Percentiles rank a stretch among this genome's conserved stretches.
phyloP scores from a whole-genome alignment of 805 yeast genomes.

The Tetrapisispora namnaoensis region DNA sequence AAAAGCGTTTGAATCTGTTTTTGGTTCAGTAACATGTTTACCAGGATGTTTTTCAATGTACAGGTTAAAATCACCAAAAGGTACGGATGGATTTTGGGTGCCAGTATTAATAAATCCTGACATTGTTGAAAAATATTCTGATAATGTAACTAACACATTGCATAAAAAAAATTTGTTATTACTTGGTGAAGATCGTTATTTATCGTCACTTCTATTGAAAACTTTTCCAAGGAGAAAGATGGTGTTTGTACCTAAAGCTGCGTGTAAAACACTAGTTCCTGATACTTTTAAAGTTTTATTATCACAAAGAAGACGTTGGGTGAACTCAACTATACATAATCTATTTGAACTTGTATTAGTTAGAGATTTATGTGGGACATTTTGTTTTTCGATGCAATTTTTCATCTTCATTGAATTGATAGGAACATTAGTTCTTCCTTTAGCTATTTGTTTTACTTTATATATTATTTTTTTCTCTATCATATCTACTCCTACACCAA shows the following conservation, averaged over 20 bases:
- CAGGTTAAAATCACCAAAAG: slow-evolving; percentile 83
- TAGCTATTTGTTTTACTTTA: slow-evolving; percentile 76
- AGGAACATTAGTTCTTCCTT: slow-evolving; percentile 83
- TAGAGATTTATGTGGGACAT: slow-evolving; percentile 85
- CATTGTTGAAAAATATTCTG: slow-evolving; percentile 83
- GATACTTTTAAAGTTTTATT: slow-evolving; percentile 65
- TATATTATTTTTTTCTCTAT: slow-evolving; percentile 69
- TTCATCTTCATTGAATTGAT: slow-evolving; percentile 72
- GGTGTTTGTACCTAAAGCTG: slow-evolving; percentile 81
- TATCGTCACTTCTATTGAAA: slow-evolving; percentile 74
- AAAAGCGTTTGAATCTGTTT: slow-evolving; percentile 86
- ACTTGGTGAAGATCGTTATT: slow-evolving; percentile 83
- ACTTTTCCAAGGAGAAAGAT: slow-evolving; percentile 87
- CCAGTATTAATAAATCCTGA: slow-evolving; percentile 90
- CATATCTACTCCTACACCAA: slow-evolving; percentile 66
- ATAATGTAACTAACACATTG: slow-evolving; percentile 70
- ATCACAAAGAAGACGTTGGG: slow-evolving; percentile 95
- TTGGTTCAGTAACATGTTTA: slow-evolving; percentile 89
- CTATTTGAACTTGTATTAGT: slow-evolving; percentile 78
- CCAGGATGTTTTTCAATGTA: slow-evolving; percentile 95
- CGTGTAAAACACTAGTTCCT: slow-evolving; percentile 85
- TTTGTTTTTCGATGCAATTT: slow-evolving; percentile 92
- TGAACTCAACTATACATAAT: slow-evolving; percentile 88
- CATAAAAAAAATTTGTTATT: slow-evolving; percentile 78
- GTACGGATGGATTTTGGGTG: slow-evolving; percentile 74